phyloP scores from a whole-genome alignment of 345 rosid genomes.

The Nasturtium officinale region DNA sequence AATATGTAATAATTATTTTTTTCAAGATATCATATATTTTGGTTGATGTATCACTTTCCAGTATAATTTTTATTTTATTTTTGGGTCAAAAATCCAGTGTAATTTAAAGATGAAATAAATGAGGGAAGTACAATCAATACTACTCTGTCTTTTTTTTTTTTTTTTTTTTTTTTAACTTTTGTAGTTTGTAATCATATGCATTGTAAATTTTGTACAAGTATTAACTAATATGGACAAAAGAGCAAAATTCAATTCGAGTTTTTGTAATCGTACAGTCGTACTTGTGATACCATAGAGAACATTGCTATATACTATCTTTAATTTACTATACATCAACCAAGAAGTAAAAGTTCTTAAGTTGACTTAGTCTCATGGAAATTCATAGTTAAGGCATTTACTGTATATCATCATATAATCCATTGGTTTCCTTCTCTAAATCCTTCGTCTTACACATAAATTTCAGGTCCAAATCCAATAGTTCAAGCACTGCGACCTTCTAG shows the following conservation, averaged over 20 bases:
- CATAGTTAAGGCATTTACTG: neutral
- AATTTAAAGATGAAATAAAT: neutral
- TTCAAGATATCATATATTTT: conserved; percentile 10
- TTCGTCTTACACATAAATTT: neutral
- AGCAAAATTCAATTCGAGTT: conserved; percentile 9
- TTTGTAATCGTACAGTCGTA: too few relatives aligned
- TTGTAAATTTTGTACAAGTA: neutral
- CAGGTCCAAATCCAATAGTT: neutral
- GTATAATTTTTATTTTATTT: neutral
- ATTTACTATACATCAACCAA: neutral
- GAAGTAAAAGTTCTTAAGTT: neutral
- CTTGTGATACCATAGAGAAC: neutral
- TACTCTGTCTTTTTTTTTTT: too few relatives aligned
- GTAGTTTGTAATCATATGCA: neutral
- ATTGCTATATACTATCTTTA: neutral
- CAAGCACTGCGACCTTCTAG: neutral
- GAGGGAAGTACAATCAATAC: conserved; percentile 12
- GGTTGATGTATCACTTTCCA: conserved; percentile 35
- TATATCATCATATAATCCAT: neutral
- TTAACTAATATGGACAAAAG: conserved; percentile 10
- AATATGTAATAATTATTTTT: neutral
- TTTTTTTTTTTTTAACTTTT: too few relatives aligned
- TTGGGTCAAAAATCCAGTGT: neutral
- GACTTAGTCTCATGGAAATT: neutral
- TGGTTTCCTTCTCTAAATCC: neutral